phyloP scores from a whole-genome alignment of 768 basidiomycete genomes.

The Tephrocybe sp. region DNA sequence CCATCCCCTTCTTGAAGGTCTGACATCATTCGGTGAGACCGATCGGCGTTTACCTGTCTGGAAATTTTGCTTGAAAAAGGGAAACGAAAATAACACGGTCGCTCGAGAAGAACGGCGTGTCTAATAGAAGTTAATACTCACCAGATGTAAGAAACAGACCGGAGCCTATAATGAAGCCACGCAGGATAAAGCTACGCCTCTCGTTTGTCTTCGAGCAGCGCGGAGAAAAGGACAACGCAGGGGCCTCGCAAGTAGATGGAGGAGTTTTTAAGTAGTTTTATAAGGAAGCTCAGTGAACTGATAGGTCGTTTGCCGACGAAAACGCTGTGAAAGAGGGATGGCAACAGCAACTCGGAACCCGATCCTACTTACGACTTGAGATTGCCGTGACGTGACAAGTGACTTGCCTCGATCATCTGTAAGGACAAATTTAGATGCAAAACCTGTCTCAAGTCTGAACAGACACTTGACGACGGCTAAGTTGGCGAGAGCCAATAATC shows the following conservation, averaged over 20 bases:
- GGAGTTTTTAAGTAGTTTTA: neutral
- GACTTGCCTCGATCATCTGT: slow-evolving; percentile 14
- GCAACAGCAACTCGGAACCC: slow-evolving; percentile 16
- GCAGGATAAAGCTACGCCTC: slow-evolving; percentile 6
- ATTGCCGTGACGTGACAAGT: slow-evolving; percentile 20
- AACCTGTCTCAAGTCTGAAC: slow-evolving; percentile 2
- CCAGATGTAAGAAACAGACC: neutral
- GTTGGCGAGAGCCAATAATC: too few relatives aligned
- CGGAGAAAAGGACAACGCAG: neutral
- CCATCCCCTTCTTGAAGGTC: slow-evolving; percentile 20
- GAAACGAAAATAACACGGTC: neutral
- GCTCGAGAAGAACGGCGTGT: neutral
- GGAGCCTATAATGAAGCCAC: slow-evolving; percentile 3
- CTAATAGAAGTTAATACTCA: neutral
- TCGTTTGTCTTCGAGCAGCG: neutral
- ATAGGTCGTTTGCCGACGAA: neutral
- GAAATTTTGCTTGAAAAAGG: neutral
- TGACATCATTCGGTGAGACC: slow-evolving; percentile 5
- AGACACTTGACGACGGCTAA: neutral
- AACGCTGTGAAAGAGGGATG: slow-evolving; percentile 16
- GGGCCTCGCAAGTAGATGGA: neutral
- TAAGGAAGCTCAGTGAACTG: neutral
- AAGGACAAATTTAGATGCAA: slow-evolving; percentile 8
- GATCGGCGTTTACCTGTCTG: neutral
- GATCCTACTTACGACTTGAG: slow-evolving; percentile 17